Evolutionary conservation across 805 yeast species (phyloP).

Genomic region (Yamadazyma takamatsuzukensis): DNA sequence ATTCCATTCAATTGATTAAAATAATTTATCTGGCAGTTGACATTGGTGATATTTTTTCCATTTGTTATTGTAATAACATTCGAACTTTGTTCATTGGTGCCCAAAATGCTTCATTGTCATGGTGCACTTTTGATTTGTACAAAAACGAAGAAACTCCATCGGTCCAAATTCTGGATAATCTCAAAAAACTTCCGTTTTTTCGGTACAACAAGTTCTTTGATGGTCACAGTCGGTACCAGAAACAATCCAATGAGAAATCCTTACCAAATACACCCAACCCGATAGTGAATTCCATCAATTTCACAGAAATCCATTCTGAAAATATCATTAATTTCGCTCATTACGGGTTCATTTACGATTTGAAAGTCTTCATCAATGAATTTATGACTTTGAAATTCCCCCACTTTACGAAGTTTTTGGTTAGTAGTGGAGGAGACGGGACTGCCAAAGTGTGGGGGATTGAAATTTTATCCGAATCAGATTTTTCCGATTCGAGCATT

Average conservation of each 20-base stretch:
- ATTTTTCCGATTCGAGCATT: slow-evolving; percentile 7
- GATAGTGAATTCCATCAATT: slow-evolving; percentile 12
- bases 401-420: slow-evolving; percentile 18
- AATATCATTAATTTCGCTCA: slow-evolving; percentile 82
- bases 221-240: slow-evolving; percentile 79
- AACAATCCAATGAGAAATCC: slow-evolving; percentile 22
- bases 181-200: slow-evolving; percentile 41
- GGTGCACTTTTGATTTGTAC: slow-evolving; percentile 43
- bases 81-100: slow-evolving; percentile 79
- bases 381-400: slow-evolving; percentile 17
- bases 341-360: slow-evolving; percentile 81
- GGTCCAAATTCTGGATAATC: slow-evolving; percentile 2
- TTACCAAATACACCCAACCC: slow-evolving; percentile 8
- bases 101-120: slow-evolving; percentile 85
- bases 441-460: slow-evolving; percentile 73
- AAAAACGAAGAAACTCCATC: not conserved
- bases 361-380: slow-evolving; percentile 34
- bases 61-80: slow-evolving; percentile 60
- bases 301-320: slow-evolving; percentile 61
- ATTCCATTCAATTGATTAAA: slow-evolving; percentile 41
- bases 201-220: slow-evolving; percentile 86
- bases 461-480: not conserved
- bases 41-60: slow-evolving; percentile 89
- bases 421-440: slow-evolving; percentile 88
- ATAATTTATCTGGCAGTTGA: slow-evolving; percentile 82